Conservation (phyloP, 2,329 filamentous ascomycete species). For the Remersonia thermophila region DNA sequence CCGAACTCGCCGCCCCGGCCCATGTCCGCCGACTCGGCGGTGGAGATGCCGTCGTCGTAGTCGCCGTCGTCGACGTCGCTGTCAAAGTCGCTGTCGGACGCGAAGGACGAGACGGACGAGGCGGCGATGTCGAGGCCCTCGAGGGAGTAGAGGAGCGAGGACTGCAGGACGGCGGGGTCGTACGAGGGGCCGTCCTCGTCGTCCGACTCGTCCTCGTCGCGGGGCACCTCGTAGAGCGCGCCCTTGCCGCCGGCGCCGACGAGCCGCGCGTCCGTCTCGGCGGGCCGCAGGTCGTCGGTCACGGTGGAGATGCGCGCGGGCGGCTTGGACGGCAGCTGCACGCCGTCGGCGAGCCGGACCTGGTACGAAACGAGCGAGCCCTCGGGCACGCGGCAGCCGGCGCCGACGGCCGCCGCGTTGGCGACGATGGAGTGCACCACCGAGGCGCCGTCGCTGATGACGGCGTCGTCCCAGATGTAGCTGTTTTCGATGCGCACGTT, state of each 20-base stretch:
- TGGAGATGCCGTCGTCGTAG: constrained; percentile 34
- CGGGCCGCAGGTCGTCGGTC: constrained; percentile 24
- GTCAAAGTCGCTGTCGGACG: constrained; percentile 55
- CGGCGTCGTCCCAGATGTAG: constrained; percentile 78
- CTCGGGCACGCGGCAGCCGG: constrained; percentile 52
- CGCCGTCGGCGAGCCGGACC: constrained; percentile 55
- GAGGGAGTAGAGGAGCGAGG: constrained; percentile 42
- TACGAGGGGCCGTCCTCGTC: constrained; percentile 30
- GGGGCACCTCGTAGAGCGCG: constrained; percentile 35
- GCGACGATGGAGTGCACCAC: constrained; percentile 67
- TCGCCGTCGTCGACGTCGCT: constrained; percentile 48
- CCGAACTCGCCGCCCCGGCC: constrained; percentile 9
- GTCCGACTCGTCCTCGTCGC: constrained; percentile 37
- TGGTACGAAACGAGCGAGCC: constrained; percentile 73
- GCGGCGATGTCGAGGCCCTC: constrained; percentile 40
- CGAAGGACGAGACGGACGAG: constrained; percentile 45
- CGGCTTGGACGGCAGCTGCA: constrained; percentile 29
- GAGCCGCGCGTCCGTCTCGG: constrained; percentile 30
- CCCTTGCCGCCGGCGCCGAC: constrained; percentile 41
- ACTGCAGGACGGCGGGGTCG: constrained; percentile 40
- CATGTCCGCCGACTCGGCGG: constrained; percentile 12
- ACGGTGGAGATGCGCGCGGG: constrained; percentile 28
- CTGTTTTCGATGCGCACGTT: constrained; percentile 69
- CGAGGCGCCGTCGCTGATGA: constrained; percentile 61
- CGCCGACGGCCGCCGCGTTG: constrained; percentile 57